Evolutionary conservation across 2,329 filamentous ascomycete genomes (phyloP), one percentile per base, ranked within the genome.

Genomic region (Epichloe bromicola): DNA sequence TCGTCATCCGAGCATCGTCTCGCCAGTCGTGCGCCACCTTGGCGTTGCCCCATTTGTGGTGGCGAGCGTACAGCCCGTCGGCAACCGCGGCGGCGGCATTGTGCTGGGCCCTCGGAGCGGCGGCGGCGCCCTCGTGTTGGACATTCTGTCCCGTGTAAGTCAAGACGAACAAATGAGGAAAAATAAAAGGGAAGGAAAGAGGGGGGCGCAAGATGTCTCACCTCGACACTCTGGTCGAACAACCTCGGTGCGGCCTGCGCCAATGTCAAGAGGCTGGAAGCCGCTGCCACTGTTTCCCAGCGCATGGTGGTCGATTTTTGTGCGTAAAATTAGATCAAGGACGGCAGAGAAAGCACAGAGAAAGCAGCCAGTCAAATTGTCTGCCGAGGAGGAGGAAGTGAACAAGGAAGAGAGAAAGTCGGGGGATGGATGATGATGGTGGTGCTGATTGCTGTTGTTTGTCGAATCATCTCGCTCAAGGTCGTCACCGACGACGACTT

Each of bases 241-340:
- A 49, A 36, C 23, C 47, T 49, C 17, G 47, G 47, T 17, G 47
- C 47, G 19, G 47, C 47, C 17, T 49, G 38, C 47, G 50, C 54
- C 43, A 41, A 33, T 39, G 34, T 49, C 51, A 52, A 36, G 12
- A 49, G 40, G 11, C 40, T 14, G 48, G 48, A 53, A 33, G 49
- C 53, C 30, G 51, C 37, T 42, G 49, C 47, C 37, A 37, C 23
- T 26, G 48, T 41, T 38, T 37, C 45, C 37, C 44, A 47, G 15
- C 47, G 47, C 47, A 49, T 49, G 1, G 11, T 48, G 14, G 11
- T 48, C 36, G 19, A 8, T 30, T 30, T 8, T 26, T 26, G 26
- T 26, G 26, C 26, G 26, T 26, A 7, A 8, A 26, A 26, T 26
- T 26, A 6, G 23, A 26, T 26, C 1, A 26, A 26, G 23, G 7